Conservation (phyloP, 768 basidiomycete species). For the Russula sp. region DNA sequence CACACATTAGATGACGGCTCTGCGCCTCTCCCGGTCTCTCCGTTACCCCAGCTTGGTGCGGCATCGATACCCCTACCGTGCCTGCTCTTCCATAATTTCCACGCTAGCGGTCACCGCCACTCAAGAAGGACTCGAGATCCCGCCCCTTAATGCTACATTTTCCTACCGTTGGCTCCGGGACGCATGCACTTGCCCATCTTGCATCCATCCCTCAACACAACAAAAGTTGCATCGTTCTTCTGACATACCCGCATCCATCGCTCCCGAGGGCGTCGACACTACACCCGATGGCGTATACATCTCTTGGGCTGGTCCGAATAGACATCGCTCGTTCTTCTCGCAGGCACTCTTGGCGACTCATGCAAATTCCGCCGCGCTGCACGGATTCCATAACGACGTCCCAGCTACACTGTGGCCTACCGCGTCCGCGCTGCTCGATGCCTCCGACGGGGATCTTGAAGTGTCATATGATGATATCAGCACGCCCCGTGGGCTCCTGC, state of each 20-base stretch:
- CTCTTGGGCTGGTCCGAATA: slow-evolving; percentile 46
- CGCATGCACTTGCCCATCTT: slow-evolving; percentile 65
- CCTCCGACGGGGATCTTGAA: slow-evolving; percentile 41
- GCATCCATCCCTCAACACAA: slow-evolving; percentile 68
- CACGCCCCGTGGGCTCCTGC: slow-evolving; percentile 41
- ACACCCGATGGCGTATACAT: slow-evolving; percentile 43
- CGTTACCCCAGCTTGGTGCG: neutral
- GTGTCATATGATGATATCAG: slow-evolving; percentile 49
- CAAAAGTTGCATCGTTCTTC: slow-evolving; percentile 75
- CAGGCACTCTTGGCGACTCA: slow-evolving; percentile 46
- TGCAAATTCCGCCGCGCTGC: slow-evolving; percentile 33
- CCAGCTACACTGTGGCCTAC: slow-evolving; percentile 42
- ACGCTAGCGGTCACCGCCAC: neutral
- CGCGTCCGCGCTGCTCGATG: slow-evolving; percentile 29
- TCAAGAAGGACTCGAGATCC: slow-evolving; percentile 13
- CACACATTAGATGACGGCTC: neutral
- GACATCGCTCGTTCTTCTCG: slow-evolving; percentile 53
- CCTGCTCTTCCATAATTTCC: neutral
- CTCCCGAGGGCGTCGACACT: slow-evolving; percentile 38
- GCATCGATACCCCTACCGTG: neutral
- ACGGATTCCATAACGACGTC: slow-evolving; percentile 42
- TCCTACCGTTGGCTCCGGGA: slow-evolving; percentile 81
- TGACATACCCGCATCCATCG: slow-evolving; percentile 50
- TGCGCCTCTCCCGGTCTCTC: neutral
- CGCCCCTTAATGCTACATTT: slow-evolving; percentile 40